Evolutionary conservation across 192 early-diverging fungal species (phyloP).

Genomic region (Helicostylum pulchrum): DNA sequence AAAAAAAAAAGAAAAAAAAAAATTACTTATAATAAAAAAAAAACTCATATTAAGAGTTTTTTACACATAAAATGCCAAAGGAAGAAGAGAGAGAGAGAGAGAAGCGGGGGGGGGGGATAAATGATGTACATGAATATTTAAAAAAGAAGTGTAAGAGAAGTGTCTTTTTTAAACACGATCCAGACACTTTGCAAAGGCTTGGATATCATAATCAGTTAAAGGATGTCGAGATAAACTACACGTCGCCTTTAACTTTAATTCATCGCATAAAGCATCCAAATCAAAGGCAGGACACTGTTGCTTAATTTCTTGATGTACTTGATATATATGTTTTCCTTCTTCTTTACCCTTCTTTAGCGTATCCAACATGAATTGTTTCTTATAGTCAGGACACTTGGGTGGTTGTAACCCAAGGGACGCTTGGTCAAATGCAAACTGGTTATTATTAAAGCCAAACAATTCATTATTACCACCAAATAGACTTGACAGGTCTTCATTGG

Average conservation of each 20-base stretch:
- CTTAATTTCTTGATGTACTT: conserved; percentile 17
- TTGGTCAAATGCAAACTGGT: not conserved
- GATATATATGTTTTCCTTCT: conserved; percentile 2
- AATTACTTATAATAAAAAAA: not conserved
- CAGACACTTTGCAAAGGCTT: conserved; percentile 17
- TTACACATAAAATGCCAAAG: not conserved
- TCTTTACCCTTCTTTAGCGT: not conserved
- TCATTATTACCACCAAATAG: conserved; percentile 15
- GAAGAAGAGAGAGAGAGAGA: conserved; percentile 3
- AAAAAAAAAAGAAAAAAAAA: conserved; percentile 13
- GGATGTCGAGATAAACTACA: conserved; percentile 10
- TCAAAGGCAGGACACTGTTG: conserved; percentile 19
- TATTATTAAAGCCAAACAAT: conserved; percentile 13
- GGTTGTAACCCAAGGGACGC: not conserved
- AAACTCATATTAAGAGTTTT: too few species aligned
- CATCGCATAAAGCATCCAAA: conserved; percentile 23
- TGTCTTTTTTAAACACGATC: conserved; percentile 1
- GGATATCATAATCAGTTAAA: conserved; percentile 21
- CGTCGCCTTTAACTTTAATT: conserved; percentile 25
- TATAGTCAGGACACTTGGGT: not conserved
- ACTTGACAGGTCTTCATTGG: conserved; percentile 11
- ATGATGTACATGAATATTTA: too few species aligned
- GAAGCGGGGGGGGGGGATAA: not conserved
- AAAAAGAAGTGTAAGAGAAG: too few species aligned
- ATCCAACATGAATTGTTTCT: not conserved